phyloP scores from a whole-genome alignment of 768 basidiomycete species.

The Leccinellum albellum region DNA sequence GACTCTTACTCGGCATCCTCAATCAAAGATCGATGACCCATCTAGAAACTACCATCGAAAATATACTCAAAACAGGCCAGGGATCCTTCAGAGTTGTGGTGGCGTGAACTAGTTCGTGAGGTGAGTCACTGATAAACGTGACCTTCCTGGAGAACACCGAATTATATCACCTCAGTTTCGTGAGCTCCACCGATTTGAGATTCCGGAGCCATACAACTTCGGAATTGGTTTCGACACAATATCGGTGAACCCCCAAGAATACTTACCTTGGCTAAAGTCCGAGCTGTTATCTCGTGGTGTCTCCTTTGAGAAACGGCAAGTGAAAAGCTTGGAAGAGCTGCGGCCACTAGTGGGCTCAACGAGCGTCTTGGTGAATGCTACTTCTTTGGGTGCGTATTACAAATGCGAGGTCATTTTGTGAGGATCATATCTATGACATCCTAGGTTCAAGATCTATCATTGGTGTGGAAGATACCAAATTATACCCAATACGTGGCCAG shows the following conservation, averaged over 20 bases:
- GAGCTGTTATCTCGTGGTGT: slow-evolving; percentile 39
- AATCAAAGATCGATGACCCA: slow-evolving; percentile 1
- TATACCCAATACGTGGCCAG: slow-evolving; percentile 83
- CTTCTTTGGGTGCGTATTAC: slow-evolving; percentile 44
- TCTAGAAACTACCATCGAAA: slow-evolving; percentile 36
- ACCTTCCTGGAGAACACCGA: not conserved
- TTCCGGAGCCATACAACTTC: slow-evolving; percentile 32
- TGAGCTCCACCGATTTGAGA: slow-evolving; percentile 28
- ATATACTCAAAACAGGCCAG: slow-evolving; percentile 26
- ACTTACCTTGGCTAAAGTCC: slow-evolving; percentile 47
- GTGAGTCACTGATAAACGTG: slow-evolving; percentile 25
- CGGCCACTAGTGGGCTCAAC: slow-evolving; percentile 34
- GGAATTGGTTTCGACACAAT: slow-evolving; percentile 46
- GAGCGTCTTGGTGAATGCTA: slow-evolving; percentile 53
- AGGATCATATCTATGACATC: not conserved
- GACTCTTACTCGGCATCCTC: not conserved
- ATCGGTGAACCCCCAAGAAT: slow-evolving; percentile 48
- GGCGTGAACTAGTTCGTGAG: slow-evolving; percentile 35
- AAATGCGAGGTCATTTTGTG: not conserved
- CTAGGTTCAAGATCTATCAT: slow-evolving; percentile 67
- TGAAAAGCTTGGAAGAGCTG: slow-evolving; percentile 46
- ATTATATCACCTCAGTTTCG: slow-evolving; percentile 28
- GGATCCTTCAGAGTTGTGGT: slow-evolving; percentile 34
- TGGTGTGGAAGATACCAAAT: slow-evolving; percentile 72
- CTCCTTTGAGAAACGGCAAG: slow-evolving; percentile 38